Conservation (phyloP, 768 basidiomycete genomes). For the Pulveroboletus sp. region DNA sequence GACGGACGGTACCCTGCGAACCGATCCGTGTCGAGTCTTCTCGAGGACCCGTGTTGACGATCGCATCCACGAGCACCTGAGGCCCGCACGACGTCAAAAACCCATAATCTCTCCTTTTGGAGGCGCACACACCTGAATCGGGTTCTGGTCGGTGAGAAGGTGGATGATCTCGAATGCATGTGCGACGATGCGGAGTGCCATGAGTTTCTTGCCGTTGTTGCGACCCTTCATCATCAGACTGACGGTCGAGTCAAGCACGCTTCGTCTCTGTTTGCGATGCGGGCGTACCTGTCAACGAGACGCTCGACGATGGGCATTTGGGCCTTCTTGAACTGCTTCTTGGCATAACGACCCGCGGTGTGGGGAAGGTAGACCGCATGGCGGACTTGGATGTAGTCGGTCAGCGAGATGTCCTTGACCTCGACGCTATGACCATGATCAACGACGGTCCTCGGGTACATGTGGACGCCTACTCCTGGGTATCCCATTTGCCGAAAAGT, state of each 20-base stretch:
- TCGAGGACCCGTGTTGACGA: conserved; percentile 99
- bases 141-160: conserved; percentile 99
- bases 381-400: conserved; percentile 99
- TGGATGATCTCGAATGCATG: conserved; percentile 99
- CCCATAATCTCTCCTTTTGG: too few species aligned
- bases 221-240: conserved; percentile 99
- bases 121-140: conserved; percentile 75
- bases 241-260: not conserved
- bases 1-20: conserved; percentile 98
- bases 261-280: not conserved
- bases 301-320: conserved; percentile 99
- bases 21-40: conserved; percentile 99
- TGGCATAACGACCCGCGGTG: conserved; percentile 98
- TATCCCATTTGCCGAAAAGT: conserved; percentile 99
- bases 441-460: conserved; percentile 5
- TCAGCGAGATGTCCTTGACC: conserved; percentile 98
- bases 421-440: conserved; percentile 64
- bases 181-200: conserved; percentile 98
- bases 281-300: conserved; percentile 85
- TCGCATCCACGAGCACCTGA: conserved; percentile 93
- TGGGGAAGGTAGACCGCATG: conserved; percentile 97
- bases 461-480: conserved; percentile 72
- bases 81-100: not conserved
- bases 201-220: conserved; percentile 99
- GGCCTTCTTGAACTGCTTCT: conserved; percentile 99